phyloP scores from a whole-genome alignment of 2,329 filamentous ascomycete genomes.

The Colletotrichum scovillei region DNA sequence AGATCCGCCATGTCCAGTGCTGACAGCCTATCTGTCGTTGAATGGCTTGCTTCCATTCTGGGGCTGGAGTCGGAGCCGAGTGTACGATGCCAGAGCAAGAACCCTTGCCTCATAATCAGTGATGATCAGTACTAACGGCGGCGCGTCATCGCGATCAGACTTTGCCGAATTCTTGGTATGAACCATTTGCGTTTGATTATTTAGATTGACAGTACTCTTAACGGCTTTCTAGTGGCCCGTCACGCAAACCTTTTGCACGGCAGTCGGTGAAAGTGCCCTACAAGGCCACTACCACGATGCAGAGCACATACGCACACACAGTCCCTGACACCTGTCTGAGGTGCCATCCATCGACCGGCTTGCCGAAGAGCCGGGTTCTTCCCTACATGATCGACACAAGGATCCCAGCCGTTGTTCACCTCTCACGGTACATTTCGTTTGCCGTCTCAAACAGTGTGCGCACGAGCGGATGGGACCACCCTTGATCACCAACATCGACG shows the following conservation, averaged over 20 bases:
- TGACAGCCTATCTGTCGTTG: neutral
- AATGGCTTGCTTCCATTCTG: neutral
- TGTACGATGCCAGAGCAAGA: neutral
- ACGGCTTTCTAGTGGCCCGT: neutral
- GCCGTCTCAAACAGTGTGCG: slow-evolving; percentile 30
- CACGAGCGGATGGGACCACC: slow-evolving; percentile 23
- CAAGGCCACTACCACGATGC: neutral
- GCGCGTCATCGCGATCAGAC: neutral
- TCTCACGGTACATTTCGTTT: neutral
- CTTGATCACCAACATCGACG: neutral
- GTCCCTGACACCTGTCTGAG: slow-evolving; percentile 25
- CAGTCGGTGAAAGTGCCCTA: neutral
- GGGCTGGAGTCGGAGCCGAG: slow-evolving; percentile 27
- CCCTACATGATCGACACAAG: slow-evolving; percentile 1
- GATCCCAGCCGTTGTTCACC: neutral
- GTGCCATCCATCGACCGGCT: slow-evolving; percentile 20
- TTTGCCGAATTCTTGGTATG: neutral
- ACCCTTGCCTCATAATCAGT: neutral
- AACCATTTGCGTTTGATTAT: neutral
- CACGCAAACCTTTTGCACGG: neutral
- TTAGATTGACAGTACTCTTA: neutral
- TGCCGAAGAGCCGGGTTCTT: slow-evolving; percentile 8
- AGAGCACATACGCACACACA: neutral
- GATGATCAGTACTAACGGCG: neutral
- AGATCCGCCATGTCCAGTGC: neutral